phyloP scores from a whole-genome alignment of 2,329 filamentous ascomycete genomes.

The Neoscytalidium dimidiatum region DNA sequence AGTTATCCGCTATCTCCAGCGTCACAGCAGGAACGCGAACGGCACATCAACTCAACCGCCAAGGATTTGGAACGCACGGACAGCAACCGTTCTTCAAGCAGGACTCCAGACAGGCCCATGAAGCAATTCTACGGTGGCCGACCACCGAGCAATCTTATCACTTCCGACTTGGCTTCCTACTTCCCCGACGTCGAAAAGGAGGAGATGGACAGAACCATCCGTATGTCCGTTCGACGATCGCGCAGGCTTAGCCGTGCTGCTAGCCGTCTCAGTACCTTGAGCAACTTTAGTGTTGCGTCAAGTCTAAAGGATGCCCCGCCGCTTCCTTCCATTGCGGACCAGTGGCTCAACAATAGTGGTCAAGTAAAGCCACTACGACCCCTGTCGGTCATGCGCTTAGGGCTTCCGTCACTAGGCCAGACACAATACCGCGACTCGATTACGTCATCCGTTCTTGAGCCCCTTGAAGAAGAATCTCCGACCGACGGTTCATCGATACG shows the following conservation, averaged over 20 bases:
- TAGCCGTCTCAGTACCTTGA: slow-evolving; percentile 89
- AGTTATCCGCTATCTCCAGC: slow-evolving; percentile 86
- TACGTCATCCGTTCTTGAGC: slow-evolving; percentile 84
- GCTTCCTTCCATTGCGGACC: slow-evolving; percentile 92
- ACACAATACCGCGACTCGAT: slow-evolving; percentile 80
- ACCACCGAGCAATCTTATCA: slow-evolving; percentile 95
- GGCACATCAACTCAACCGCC: slow-evolving; percentile 58
- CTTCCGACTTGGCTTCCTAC: slow-evolving; percentile 92
- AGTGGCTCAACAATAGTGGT: slow-evolving; percentile 71
- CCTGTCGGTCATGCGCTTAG: slow-evolving; percentile 61
- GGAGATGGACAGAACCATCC: slow-evolving; percentile 93
- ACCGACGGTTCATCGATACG: slow-evolving; percentile 73
- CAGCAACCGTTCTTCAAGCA: slow-evolving; percentile 32
- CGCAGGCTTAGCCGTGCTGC: slow-evolving; percentile 90
- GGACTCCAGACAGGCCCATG: slow-evolving; percentile 54
- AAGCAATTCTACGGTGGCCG: slow-evolving; percentile 88
- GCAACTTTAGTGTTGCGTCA: slow-evolving; percentile 89
- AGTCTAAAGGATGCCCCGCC: slow-evolving; percentile 91
- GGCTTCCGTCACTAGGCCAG: slow-evolving; percentile 44
- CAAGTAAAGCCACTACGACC: slow-evolving; percentile 55
- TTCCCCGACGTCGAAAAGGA: slow-evolving; percentile 94
- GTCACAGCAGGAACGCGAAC: slow-evolving; percentile 65
- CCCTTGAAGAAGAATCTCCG: slow-evolving; percentile 86
- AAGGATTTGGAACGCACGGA: slow-evolving; percentile 51
- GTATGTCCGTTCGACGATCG: slow-evolving; percentile 87